A percentile compares a stretch with the other conserved stretches of the same genome.
phyloP scores from a whole-genome alignment of 1,284 basidiomycete genomes.

The Ceratobasidium sp. region DNA sequence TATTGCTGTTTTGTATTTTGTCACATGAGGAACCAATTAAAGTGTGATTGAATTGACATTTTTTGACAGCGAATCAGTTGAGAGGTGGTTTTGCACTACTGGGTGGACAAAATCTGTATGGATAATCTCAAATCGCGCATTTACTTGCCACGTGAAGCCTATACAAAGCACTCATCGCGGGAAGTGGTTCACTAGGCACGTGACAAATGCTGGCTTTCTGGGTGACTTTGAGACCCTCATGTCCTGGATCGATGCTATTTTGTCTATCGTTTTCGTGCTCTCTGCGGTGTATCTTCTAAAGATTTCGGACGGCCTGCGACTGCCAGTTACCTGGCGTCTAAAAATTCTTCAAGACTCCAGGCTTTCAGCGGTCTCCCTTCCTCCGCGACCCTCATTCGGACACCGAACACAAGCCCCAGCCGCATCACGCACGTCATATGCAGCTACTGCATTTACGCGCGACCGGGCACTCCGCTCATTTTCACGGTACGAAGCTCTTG shows the following conservation, averaged over 20 bases:
- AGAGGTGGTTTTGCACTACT: no score
- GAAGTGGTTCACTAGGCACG: slow-evolving; percentile 13
- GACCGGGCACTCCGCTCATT: slow-evolving; percentile 29
- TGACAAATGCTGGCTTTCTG: background rate
- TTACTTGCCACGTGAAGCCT: background rate
- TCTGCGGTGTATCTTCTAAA: slow-evolving; percentile 15
- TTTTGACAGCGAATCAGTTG: no score
- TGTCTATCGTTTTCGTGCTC: slow-evolving; percentile 29
- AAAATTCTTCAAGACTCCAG: slow-evolving; percentile 2
- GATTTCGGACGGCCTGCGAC: background rate
- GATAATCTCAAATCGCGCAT: background rate
- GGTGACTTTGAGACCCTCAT: background rate
- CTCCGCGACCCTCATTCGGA: slow-evolving; percentile 33
- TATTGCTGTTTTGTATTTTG: background rate
- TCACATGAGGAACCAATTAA: background rate
- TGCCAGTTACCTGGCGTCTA: background rate
- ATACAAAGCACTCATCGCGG: slow-evolving; percentile 3
- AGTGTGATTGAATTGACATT: background rate
- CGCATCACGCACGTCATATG: slow-evolving; percentile 25
- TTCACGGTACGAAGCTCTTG: slow-evolving; percentile 23
- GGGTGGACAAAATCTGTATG: no score
- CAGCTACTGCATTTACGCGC: slow-evolving; percentile 32
- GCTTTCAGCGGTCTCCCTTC: slow-evolving; percentile 29
- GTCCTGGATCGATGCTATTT: slow-evolving; percentile 8
- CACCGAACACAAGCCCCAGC: slow-evolving; percentile 10